phyloP scores from a whole-genome alignment of 2,329 filamentous ascomycete species.

The Rhynchosporium secalis region DNA sequence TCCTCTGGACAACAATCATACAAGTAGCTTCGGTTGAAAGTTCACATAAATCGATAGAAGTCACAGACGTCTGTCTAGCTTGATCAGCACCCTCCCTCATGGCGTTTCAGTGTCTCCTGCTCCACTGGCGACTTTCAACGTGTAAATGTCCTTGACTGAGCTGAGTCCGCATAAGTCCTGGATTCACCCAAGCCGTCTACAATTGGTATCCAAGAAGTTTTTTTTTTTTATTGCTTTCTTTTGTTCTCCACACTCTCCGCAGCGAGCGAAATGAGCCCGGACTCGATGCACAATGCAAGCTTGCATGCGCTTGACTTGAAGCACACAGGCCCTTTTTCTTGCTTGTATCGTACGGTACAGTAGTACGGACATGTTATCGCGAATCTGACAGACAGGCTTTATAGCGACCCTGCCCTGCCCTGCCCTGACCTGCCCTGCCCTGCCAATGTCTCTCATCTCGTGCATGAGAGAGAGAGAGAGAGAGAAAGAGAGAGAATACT shows the following conservation, averaged over 20 bases:
- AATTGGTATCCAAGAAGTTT: constrained; percentile 17
- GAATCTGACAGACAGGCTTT: constrained; percentile 29
- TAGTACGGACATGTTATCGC: constrained; percentile 23
- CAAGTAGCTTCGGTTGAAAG: too few relatives aligned
- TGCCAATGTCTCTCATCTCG: constrained; percentile 13
- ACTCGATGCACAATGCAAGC: not conserved
- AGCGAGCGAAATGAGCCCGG: not conserved
- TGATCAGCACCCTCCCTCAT: not conserved
- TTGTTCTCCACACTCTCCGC: constrained; percentile 19
- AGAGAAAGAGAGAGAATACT: not conserved
- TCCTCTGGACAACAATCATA: too few relatives aligned
- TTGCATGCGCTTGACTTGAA: constrained; percentile 30
- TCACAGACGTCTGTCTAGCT: constrained; percentile 4
- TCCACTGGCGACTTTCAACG: constrained; percentile 9
- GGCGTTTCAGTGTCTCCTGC: constrained; percentile 14
- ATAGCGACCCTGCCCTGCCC: constrained; percentile 5
- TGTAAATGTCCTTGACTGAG: too few relatives aligned
- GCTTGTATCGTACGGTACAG: constrained; percentile 1
- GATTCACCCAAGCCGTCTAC: not conserved
- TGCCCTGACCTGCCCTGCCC: constrained; percentile 1
- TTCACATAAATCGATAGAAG: not conserved
- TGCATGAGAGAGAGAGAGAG: constrained; percentile 9
- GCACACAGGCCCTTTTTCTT: constrained; percentile 30
- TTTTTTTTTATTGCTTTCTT: constrained; percentile 14
- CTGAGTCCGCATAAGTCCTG: not conserved